Evolutionary conservation across 2,329 filamentous ascomycete species (phyloP), one percentile per base, ranked within the genome.

Genomic region (Arthrobotrys conoides): DNA sequence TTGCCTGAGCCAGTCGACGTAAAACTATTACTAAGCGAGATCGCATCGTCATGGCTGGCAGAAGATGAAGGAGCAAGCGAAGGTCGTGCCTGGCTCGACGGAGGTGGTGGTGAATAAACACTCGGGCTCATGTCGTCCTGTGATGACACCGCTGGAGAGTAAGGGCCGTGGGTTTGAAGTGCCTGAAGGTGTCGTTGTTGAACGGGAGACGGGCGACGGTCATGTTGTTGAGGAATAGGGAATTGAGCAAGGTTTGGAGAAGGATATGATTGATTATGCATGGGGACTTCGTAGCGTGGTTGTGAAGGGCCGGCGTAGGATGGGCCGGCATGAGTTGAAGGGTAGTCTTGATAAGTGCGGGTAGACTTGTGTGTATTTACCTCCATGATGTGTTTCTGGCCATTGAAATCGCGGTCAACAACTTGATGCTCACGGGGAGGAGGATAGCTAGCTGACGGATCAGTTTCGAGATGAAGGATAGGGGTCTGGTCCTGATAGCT

Each of bases 1-100:
- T 79, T 81, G 59, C 66, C 83, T 81, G 82, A 85, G 83, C 64
- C 84, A 9, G 83, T 82, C 14, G 85, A 86, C 70, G 83, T 85
- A 46, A 83, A 84, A 61, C 86, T 87, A 80, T 85, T 84, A 36
- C 82, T 83, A 57, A 84, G 84, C 16, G 83, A 85, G 38, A 82
- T 80, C 14, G 71, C 57, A 57, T 69, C 69, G 38, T 75, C 66
- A 53, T 77, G 73, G 44, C 67, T 66, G 55, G 38, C 71, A 5
- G 73, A 77, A 16, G 75, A 78, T 9, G 75, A 78, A 3, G 75
- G 75, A 16, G 75, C 75, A 20, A 78, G 68, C 30, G 75, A 78
- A 20, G 75, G 75, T 49, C 75, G 51, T 44, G 22, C 33, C 16
- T 79, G 70, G 6, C 49, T 67, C 9, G 59, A 55, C 20, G 41